Evolutionary conservation across 192 early-diverging fungal genomes (phyloP).

Genomic region (Podila clonocystis): DNA sequence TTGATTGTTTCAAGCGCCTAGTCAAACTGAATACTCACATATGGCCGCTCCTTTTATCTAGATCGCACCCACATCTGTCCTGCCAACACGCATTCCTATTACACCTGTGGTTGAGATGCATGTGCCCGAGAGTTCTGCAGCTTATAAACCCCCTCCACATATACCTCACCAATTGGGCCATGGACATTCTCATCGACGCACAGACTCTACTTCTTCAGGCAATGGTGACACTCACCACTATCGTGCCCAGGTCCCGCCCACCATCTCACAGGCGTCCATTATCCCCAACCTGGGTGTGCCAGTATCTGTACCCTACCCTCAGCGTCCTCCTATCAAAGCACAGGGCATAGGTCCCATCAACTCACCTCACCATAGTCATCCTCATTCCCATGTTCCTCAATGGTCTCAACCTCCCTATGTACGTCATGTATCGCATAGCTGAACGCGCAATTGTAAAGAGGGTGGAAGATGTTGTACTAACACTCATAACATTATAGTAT

Average conservation of each 20-base stretch:
- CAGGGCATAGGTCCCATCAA: neutral
- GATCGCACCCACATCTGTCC: conserved; percentile 10
- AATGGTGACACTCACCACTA: conserved; percentile 26
- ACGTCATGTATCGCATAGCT: neutral
- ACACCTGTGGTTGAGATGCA: too few species aligned
- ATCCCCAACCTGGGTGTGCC: conserved; percentile 31
- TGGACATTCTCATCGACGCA: conserved; percentile 10
- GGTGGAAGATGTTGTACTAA: neutral
- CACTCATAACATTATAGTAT: neutral
- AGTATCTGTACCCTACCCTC: conserved; percentile 8
- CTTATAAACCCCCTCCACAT: conserved; percentile 17
- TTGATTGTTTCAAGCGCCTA: too few species aligned
- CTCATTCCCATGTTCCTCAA: neutral
- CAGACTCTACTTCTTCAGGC: conserved; percentile 17
- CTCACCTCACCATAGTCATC: neutral
- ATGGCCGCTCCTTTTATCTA: too few species aligned
- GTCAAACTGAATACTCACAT: too few species aligned
- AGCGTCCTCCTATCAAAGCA: neutral
- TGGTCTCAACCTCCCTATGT: neutral
- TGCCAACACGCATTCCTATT: conserved; percentile 9
- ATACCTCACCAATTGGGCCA: conserved; percentile 11
- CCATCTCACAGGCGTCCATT: conserved; percentile 6
- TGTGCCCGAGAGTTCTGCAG: conserved; percentile 10
- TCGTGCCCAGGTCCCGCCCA: conserved; percentile 29
- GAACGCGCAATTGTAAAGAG: too few species aligned